These are phyloP conservation scores for Aspergillus kassunensis DNA, from an alignment of 495 filamentous ascomycete genomes.

Conservation along the genomic window DNA sequence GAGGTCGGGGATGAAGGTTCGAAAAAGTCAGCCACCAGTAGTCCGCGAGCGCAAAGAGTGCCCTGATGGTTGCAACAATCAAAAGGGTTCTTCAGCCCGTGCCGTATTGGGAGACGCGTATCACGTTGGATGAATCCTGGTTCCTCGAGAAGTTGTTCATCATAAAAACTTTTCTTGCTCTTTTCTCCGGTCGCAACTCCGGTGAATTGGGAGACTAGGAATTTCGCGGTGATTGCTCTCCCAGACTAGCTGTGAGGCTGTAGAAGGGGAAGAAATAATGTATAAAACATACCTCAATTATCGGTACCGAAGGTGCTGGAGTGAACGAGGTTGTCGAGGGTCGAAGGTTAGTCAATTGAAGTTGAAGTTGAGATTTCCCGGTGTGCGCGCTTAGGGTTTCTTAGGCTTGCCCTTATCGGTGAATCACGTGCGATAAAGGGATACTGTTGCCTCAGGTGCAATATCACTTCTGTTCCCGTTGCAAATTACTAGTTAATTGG, in stretches of 20 bases:
- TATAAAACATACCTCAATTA: constrained; percentile 46
- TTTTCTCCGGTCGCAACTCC: constrained; percentile 14
- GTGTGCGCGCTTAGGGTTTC: constrained; percentile 37
- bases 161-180: constrained; percentile 1
- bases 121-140: constrained; percentile 38
- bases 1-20: constrained; percentile 49
- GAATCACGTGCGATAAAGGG: constrained; percentile 23
- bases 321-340: constrained; percentile 18
- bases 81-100: constrained; percentile 92
- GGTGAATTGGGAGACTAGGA: constrained; percentile 13
- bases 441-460: constrained; percentile 33
- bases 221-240: constrained; percentile 40
- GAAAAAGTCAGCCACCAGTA: constrained; percentile 73
- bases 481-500: not conserved
- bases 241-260: constrained; percentile 50
- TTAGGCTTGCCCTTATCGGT: constrained; percentile 25
- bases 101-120: constrained; percentile 71
- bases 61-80: constrained; percentile 51
- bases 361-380: constrained; percentile 23
- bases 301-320: constrained; percentile 28
- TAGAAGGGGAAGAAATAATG: constrained; percentile 18
- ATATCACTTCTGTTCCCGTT: not conserved
- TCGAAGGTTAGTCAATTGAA: constrained; percentile 12
- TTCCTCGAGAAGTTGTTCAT: not conserved
- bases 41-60: constrained; percentile 90